Evolutionary conservation across 1,139 yeast genomes (phyloP).

Genomic region (Diutina rugosa): DNA sequence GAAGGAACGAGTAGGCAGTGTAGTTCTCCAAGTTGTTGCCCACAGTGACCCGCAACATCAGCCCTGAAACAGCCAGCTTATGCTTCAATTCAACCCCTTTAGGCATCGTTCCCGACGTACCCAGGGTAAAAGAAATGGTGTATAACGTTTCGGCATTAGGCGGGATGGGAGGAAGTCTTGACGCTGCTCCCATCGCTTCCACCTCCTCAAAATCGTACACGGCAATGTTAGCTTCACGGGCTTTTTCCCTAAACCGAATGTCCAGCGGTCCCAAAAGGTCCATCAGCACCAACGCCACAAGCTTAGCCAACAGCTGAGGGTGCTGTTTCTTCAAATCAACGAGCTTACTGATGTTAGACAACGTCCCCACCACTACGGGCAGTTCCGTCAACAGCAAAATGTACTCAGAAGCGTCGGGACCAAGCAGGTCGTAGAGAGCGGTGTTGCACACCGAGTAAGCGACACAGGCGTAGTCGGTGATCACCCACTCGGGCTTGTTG

Average conservation of each 20-base stretch:
- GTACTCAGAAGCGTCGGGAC: slow-evolving; percentile 44
- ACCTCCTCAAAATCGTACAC: background rate
- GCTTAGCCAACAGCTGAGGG: slow-evolving; percentile 13
- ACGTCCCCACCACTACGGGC: slow-evolving; percentile 39
- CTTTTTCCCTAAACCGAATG: background rate
- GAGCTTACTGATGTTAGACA: slow-evolving; percentile 31
- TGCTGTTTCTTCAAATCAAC: slow-evolving; percentile 20
- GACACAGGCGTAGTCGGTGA: slow-evolving; percentile 46
- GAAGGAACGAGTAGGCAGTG: slow-evolving; percentile 25
- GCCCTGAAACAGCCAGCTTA: slow-evolving; percentile 37
- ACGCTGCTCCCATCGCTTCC: background rate
- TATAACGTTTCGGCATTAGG: slow-evolving; percentile 10
- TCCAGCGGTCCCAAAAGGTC: background rate
- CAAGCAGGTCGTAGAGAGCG: slow-evolving; percentile 53
- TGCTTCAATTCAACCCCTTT: slow-evolving; percentile 64
- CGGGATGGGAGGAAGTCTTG: background rate
- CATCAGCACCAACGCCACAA: slow-evolving; percentile 34
- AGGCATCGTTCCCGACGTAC: slow-evolving; percentile 59
- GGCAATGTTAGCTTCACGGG: slow-evolving; percentile 3
- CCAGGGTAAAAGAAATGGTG: slow-evolving; percentile 68
- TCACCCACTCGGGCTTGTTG: slow-evolving; percentile 47
- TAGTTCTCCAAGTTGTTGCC: slow-evolving; percentile 6
- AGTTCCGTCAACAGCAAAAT: slow-evolving; percentile 43
- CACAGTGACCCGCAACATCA: slow-evolving; percentile 13
- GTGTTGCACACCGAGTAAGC: slow-evolving; percentile 39